A percentile compares a stretch with the other conserved stretches of the same genome.
Evolutionary conservation across 345 rosid species (phyloP).

Genomic region (Combretum micranthum): DNA sequence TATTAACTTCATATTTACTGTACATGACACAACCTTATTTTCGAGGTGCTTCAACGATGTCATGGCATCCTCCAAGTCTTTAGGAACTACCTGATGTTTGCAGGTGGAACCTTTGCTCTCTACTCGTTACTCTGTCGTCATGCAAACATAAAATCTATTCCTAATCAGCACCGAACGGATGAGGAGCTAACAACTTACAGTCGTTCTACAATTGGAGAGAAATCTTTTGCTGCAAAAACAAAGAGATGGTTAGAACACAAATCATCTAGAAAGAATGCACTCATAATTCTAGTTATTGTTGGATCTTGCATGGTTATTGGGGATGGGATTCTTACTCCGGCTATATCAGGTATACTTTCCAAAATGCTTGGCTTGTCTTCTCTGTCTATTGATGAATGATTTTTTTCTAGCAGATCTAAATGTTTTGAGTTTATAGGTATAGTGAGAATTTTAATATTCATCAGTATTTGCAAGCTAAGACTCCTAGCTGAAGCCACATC

Average conservation of each 20-base stretch:
- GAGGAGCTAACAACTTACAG: constrained; percentile 35
- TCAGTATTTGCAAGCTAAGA: no score
- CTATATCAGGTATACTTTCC: constrained; percentile 32
- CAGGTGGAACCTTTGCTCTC: constrained; percentile 64
- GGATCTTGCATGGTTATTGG: constrained; percentile 57
- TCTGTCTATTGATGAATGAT: no score
- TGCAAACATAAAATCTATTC: constrained; percentile 36
- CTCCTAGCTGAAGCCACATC: no score
- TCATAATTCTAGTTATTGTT: constrained; percentile 30
- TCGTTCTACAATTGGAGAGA: constrained; percentile 9
- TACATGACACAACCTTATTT: not conserved
- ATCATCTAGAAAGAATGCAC: constrained; percentile 7
- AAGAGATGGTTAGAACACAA: constrained; percentile 18
- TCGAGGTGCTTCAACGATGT: not conserved
- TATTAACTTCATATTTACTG: no score
- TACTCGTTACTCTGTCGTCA: constrained; percentile 49
- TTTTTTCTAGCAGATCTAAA: no score
- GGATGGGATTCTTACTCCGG: constrained; percentile 50
- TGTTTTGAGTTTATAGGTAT: no score
- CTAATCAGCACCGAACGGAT: constrained; percentile 43
- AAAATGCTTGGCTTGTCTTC: no score
- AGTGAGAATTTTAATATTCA: no score
- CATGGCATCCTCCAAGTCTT: not conserved
- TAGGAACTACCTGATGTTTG: not conserved
- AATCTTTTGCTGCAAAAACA: constrained; percentile 19